A percentile compares a stretch with the other conserved stretches of the same genome.
phyloP scores from a whole-genome alignment of 2,329 filamentous ascomycete genomes.

The Coniochaeta hoffmannii region DNA sequence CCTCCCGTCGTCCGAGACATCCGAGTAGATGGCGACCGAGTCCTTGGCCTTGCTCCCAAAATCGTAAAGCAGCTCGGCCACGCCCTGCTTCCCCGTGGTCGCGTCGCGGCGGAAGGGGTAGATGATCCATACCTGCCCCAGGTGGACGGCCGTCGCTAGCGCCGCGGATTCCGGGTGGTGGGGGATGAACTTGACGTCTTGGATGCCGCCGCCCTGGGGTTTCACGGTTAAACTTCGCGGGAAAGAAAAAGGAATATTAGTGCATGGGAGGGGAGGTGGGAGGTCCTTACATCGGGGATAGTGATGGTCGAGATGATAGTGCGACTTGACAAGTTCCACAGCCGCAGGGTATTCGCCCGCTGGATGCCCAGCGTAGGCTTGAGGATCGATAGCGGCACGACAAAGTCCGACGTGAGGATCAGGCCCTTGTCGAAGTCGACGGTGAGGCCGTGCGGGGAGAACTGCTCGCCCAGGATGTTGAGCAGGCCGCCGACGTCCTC shows the following conservation, averaged over 20 bases:
- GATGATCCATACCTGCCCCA: slow-evolving; percentile 57
- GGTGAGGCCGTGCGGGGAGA: slow-evolving; percentile 52
- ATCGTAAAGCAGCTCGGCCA: slow-evolving; percentile 50
- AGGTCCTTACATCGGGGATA: slow-evolving; percentile 41
- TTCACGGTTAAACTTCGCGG: too few relatives aligned
- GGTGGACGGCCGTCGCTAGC: slow-evolving; percentile 51
- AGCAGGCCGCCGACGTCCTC: slow-evolving; percentile 45
- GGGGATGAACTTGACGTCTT: slow-evolving; percentile 60
- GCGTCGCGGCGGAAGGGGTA: slow-evolving; percentile 51
- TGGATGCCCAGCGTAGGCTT: slow-evolving; percentile 49
- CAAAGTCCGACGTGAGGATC: slow-evolving; percentile 56
- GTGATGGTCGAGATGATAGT: slow-evolving; percentile 53
- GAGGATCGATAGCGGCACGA: slow-evolving; percentile 52
- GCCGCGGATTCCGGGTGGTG: slow-evolving; percentile 50
- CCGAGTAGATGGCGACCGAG: slow-evolving; percentile 52
- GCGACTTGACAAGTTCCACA: slow-evolving; percentile 47
- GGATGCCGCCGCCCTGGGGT: slow-evolving; percentile 50
- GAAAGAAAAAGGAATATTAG: too few relatives aligned
- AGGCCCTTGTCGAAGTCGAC: slow-evolving; percentile 50
- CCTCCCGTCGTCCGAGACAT: slow-evolving; percentile 50
- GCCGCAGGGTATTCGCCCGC: slow-evolving; percentile 48
- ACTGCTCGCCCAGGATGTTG: slow-evolving; percentile 52
- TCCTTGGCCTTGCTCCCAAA: slow-evolving; percentile 49
- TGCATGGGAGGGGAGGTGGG: background rate
- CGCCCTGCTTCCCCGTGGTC: slow-evolving; percentile 47